A percentile compares a stretch with the other conserved stretches of the same genome.
Conservation (phyloP, 192 early-diverging fungal species). For the Coemansia sp. region DNA sequence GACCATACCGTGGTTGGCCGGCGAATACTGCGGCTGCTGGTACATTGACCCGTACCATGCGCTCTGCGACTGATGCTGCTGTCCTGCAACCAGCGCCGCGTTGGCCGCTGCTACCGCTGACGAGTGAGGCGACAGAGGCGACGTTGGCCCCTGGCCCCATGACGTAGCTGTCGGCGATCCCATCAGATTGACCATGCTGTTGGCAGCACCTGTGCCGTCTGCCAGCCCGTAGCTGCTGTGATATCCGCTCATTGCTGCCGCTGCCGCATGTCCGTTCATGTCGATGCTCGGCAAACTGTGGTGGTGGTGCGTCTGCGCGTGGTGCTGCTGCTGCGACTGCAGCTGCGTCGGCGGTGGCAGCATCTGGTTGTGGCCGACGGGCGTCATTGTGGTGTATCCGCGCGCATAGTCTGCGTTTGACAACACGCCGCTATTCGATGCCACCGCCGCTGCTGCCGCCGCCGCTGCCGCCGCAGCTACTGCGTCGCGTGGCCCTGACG, state of each 20-base stretch:
- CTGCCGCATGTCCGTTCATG: constrained; percentile 48
- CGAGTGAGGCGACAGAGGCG: constrained; percentile 43
- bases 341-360: constrained; percentile 47
- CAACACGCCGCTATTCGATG: constrained; percentile 25
- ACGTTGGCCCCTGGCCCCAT: constrained; percentile 41
- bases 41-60: constrained; percentile 52
- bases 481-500: constrained; percentile 43
- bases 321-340: constrained; percentile 37
- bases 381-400: constrained; percentile 46
- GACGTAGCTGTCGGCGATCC: constrained; percentile 43
- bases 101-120: constrained; percentile 36
- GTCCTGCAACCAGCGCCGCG: constrained; percentile 36
- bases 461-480: constrained; percentile 37
- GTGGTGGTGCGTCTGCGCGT: constrained; percentile 26
- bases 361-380: constrained; percentile 41
- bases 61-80: constrained; percentile 41
- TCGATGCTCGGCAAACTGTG: constrained; percentile 54
- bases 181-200: constrained; percentile 47
- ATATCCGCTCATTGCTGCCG: constrained; percentile 41
- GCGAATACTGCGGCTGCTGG: constrained; percentile 52
- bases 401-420: constrained; percentile 43
- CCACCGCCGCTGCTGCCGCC: constrained; percentile 31
- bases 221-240: constrained; percentile 55
- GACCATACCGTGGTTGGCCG: constrained; percentile 46
- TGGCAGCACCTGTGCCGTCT: constrained; percentile 36